Evolutionary conservation across 2,329 filamentous ascomycete species (phyloP).

Genomic region (Clonostachys byssicola): DNA sequence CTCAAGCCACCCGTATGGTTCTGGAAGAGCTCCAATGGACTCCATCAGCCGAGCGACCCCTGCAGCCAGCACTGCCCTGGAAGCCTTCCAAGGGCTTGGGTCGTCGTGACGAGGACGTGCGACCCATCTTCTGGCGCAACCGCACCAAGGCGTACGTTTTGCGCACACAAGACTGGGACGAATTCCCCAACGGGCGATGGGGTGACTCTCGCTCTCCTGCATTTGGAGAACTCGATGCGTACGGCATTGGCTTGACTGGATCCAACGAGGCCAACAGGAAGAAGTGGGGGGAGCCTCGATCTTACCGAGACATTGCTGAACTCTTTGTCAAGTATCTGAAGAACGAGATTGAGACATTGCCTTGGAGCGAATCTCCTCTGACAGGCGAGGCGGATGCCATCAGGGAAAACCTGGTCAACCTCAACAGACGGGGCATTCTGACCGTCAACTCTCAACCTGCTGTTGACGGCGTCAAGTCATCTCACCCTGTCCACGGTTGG

Average conservation of each 20-base stretch:
- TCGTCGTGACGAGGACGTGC: constrained; percentile 88
- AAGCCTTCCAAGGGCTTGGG: constrained; percentile 88
- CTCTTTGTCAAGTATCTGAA: constrained; percentile 84
- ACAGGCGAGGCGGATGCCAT: constrained; percentile 78
- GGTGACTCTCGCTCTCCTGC: constrained; percentile 94
- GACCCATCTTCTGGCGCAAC: constrained; percentile 98
- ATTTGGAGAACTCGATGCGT: constrained; percentile 91
- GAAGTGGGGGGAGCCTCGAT: constrained; percentile 84
- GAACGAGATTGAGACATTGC: constrained; percentile 74
- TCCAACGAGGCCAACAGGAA: constrained; percentile 95
- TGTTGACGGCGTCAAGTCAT: constrained; percentile 85
- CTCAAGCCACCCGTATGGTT: constrained; percentile 89
- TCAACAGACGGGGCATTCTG: constrained; percentile 83
- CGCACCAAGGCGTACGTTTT: constrained; percentile 93
- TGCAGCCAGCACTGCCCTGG: constrained; percentile 92
- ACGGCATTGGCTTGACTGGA: constrained; percentile 89
- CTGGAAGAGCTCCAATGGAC: constrained; percentile 84
- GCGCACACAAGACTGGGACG: constrained; percentile 97
- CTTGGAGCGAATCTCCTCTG: constrained; percentile 91
- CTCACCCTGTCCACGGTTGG: constrained; percentile 86
- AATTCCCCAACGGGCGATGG: constrained; percentile 98
- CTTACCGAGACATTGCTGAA: constrained; percentile 73
- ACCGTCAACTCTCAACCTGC: constrained; percentile 98
- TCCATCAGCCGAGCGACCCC: constrained; percentile 71
- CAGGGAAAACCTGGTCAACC: constrained; percentile 67